Conservation (phyloP, 495 filamentous ascomycete genomes). For the Achaetomiella virescens region DNA sequence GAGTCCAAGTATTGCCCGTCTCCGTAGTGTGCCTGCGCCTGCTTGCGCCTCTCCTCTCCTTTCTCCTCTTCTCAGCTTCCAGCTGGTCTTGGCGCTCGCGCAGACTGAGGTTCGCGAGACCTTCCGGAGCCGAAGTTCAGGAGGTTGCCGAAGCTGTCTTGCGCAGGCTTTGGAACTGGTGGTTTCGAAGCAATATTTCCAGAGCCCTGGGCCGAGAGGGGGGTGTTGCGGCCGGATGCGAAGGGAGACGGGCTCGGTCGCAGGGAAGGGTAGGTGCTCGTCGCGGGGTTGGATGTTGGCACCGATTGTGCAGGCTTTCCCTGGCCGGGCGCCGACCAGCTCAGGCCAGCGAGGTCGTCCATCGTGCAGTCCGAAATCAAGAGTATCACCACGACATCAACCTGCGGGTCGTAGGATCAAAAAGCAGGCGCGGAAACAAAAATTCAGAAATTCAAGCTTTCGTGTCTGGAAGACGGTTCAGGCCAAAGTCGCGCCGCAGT, state of each 20-base stretch:
- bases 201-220: conserved; percentile 52
- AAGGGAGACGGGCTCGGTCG: conserved; percentile 55
- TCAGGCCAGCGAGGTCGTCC: conserved; percentile 50
- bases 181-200: conserved; percentile 44
- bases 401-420: neutral
- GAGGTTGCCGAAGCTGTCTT: conserved; percentile 86
- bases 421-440: neutral
- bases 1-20: conserved; percentile 66
- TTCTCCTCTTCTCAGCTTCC: conserved; percentile 67
- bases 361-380: conserved; percentile 26
- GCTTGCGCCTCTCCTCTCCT: conserved; percentile 66
- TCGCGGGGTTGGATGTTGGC: conserved; percentile 39
- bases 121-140: conserved; percentile 64
- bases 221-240: conserved; percentile 62
- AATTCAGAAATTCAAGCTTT: neutral
- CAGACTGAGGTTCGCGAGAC: conserved; percentile 65
- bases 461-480: neutral
- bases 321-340: conserved; percentile 43
- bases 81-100: conserved; percentile 79
- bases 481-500: neutral
- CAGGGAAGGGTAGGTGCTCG: conserved; percentile 52
- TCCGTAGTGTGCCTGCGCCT: conserved; percentile 69
- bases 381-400: conserved; percentile 8
- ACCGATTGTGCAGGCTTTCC: conserved; percentile 41
- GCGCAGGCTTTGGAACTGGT: conserved; percentile 54